Evolutionary conservation across 169 alveolate genomes (phyloP).

Genomic region (Plasmodium falciparum): DNA sequence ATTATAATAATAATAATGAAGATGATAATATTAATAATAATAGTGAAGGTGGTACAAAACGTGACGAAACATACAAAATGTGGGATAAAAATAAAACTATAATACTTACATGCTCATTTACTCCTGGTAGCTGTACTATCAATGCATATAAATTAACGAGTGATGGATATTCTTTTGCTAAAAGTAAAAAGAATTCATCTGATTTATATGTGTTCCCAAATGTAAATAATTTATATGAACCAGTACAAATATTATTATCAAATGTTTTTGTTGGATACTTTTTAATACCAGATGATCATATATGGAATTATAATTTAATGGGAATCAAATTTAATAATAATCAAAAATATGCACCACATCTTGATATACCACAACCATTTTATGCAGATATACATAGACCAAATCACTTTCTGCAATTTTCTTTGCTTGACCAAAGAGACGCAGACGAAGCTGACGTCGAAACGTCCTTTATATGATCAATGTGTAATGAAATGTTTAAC

Average conservation of each 20-base stretch:
- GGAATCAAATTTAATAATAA: conserved; percentile 94
- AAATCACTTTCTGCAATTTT: conserved; percentile 92
- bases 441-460: conserved; percentile 74
- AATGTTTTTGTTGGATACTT: conserved; percentile 98
- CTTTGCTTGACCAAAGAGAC: conserved; percentile 74
- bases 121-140: conserved; percentile 98
- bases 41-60: background rate
- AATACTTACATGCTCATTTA: conserved; percentile 92
- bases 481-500: too few species aligned
- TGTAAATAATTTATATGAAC: conserved; percentile 83
- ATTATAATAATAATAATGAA: background rate
- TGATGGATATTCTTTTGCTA: conserved; percentile 96
- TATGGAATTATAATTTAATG: conserved; percentile 99
- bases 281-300: conserved; percentile 98
- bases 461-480: conserved; percentile 51
- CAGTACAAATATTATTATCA: conserved; percentile 96
- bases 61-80: conserved; percentile 19
- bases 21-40: conserved; percentile 12
- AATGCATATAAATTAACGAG: conserved; percentile 95
- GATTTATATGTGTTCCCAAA: conserved; percentile 76
- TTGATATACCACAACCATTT: conserved; percentile 97
- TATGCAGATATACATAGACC: conserved; percentile 98
- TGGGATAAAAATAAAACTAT: conserved; percentile 74
- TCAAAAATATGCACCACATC: conserved; percentile 93
- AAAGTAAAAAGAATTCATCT: conserved; percentile 79